phyloP scores from a whole-genome alignment of 2,329 filamentous ascomycete species.

The Aspergillus vadensis region DNA sequence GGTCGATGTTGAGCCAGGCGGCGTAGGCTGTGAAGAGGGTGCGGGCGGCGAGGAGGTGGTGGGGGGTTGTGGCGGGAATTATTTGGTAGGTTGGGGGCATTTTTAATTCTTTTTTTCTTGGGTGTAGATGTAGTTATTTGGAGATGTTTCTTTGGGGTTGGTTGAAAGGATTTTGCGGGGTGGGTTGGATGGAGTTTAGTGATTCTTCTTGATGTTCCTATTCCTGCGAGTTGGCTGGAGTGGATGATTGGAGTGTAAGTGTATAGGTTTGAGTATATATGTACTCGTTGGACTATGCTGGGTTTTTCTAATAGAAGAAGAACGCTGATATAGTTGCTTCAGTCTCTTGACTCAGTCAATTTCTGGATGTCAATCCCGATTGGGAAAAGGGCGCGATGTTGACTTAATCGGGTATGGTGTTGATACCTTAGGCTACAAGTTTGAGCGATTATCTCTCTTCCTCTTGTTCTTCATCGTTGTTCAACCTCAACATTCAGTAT shows the following conservation, averaged over 20 bases:
- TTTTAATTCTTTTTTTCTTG: neutral
- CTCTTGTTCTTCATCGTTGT: neutral
- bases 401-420: neutral
- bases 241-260: no score
- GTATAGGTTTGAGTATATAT: no score
- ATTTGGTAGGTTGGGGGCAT: slow-evolving; percentile 28
- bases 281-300: no score
- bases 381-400: neutral
- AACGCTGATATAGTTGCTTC: no score
- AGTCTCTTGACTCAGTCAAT: no score
- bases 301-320: no score
- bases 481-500: neutral
- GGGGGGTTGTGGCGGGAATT: slow-evolving; percentile 40
- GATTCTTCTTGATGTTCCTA: no score
- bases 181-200: no score
- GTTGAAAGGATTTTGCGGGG: no score
- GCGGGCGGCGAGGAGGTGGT: slow-evolving; percentile 47
- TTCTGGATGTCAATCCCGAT: neutral
- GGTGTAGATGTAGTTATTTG: neutral
- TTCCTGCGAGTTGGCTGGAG: no score
- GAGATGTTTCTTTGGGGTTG: no score
- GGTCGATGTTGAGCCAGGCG: slow-evolving; percentile 53
- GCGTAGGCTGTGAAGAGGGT: slow-evolving; percentile 49
- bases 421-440: neutral
- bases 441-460: neutral